Base-by-base conservation (phyloP, 371 early-diverging fungal species). In the Apophysomyces sp. region DNA sequence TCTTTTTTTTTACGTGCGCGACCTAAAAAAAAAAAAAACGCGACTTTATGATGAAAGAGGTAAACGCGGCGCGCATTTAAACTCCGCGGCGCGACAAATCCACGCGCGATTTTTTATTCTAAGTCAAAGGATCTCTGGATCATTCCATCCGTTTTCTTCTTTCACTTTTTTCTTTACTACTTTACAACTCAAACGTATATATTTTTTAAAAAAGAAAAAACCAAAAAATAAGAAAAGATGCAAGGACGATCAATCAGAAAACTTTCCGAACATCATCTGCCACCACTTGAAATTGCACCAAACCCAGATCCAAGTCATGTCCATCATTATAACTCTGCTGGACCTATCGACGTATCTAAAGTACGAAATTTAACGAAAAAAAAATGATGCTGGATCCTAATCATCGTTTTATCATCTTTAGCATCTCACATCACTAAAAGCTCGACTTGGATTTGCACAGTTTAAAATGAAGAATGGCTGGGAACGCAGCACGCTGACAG, bases 381-480 rank as follows among this genome's bases (percentile, higher is more conserved):
- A 65, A 27, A 59, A 36, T 27, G 30, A 59, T 36, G 26, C 12
- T 16, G 16, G 11, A 21, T 26, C 27, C 13, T 34, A 57, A 36
- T 52, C n/a, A 41, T 52, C 30, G 16, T 26, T 40, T 24, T 34
- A 21, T 24, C n/a, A 36, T 52, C 3, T 31, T 49, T 39, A 77
- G 77, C 62, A 73, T 55, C 13, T 77, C 16, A 52, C 55, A 21
- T 60, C 64, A 21, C 59, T 77, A 9, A 74, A 64, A 62, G 65
- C 72, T 15, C 58, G 78, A 16, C 64, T 77, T 28, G 65, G 64
- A 24, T 72, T 77, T 66, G 78, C 78, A 21, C 67, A 68, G n/a
- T 77, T 77, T 63, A 77, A 77, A 41, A 40, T 77, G 39, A 68
- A 61, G 12, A 62, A 77, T 29, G 78, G 78, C 15, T 77, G 78